Percentiles rank a stretch among this genome's conserved stretches.
These are phyloP conservation scores for Xylaria hypoxylon DNA, from an alignment of 2,329 filamentous ascomycete species.

Conservation along the genomic window DNA sequence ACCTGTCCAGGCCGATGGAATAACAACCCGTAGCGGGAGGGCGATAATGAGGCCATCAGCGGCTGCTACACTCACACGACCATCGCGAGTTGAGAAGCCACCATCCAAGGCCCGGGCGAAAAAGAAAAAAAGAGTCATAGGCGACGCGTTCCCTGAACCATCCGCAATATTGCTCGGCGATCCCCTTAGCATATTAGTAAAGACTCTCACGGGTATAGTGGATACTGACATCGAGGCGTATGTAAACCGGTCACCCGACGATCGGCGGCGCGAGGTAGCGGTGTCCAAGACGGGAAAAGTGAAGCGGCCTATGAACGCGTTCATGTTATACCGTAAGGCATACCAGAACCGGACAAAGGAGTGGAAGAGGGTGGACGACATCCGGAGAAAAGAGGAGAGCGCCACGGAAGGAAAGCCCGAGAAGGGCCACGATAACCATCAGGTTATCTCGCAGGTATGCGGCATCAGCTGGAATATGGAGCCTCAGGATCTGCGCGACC, in stretches of 20 bases:
- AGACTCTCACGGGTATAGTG: conserved; percentile 68
- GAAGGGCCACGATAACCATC: conserved; percentile 78
- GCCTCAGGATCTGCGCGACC: conserved; percentile 74
- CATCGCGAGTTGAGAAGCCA: conserved; percentile 51
- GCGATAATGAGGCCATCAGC: conserved; percentile 45
- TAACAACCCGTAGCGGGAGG: conserved; percentile 55
- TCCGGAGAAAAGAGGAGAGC: conserved; percentile 34
- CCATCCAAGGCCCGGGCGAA: conserved; percentile 55
- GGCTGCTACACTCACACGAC: conserved; percentile 47
- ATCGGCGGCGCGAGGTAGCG: conserved; percentile 74
- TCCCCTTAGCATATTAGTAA: conserved; percentile 78
- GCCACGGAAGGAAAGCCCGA: conserved; percentile 35
- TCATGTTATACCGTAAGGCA: conserved; percentile 96
- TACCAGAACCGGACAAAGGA: conserved; percentile 88
- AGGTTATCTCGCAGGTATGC: conserved; percentile 88
- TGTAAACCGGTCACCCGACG: conserved; percentile 77
- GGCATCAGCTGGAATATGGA: conserved; percentile 89
- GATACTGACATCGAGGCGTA: conserved; percentile 83
- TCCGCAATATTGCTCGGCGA: conserved; percentile 66
- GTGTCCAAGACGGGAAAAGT: conserved; percentile 79
- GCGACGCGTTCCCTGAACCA: conserved; percentile 53
- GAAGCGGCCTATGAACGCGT: conserved; percentile 95
- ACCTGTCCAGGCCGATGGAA: conserved; percentile 53
- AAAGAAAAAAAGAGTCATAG: conserved; percentile 56
- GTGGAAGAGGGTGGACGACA: conserved; percentile 71